Base-by-base conservation (phyloP, 208 protist genomes). In the Leishmania guyanensis region DNA sequence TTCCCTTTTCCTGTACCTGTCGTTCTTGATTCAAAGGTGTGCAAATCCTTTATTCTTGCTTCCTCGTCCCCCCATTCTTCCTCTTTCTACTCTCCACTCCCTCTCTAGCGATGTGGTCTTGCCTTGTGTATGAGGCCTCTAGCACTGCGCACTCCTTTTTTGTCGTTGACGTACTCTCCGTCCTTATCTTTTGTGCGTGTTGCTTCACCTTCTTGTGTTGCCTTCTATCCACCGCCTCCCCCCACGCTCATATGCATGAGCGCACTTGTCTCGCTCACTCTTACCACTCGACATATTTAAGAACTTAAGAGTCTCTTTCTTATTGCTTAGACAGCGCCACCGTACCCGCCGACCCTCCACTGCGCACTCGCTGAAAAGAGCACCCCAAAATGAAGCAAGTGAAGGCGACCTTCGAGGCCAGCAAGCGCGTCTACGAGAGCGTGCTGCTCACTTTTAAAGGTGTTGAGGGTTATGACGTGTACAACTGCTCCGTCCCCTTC, bases 401-500 rank as follows among this genome's bases (percentile, higher is more conserved):
- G 86, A 39, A 39, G 36, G 36, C 36, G 36, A 39, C 36, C 36
- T 91, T 91, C 29, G 88, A 91, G 78, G 75, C 68, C 26, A 82
- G 56, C 43, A 80, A 82, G 26, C 74, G 72, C 8, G 76, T 92
- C 8, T 92, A 90, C 66, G 89, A 90, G 26, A 88, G 87, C 72
- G 84, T 75, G 0, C 39, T 90, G 16, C 83, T 90, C 60, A 90
- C 89, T 33, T 90, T 92, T 71, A 86, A 85, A 65, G 87, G 89
- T 43, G 86, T 90, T n/a, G 89, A 90, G n/a, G 89, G 86, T 17
- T 78, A 65, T 29, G 89, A 92, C 73, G 89, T 92, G 62, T 92
- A 92, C 82, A 92, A 92, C 81, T 90, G 86, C 76, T 92, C 89
- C 50, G 85, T 90, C 16, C 89, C 89, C 6, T 92, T 92, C 80